phyloP scores from a whole-genome alignment of 805 yeast species.

The Metschnikowia gruessii region DNA sequence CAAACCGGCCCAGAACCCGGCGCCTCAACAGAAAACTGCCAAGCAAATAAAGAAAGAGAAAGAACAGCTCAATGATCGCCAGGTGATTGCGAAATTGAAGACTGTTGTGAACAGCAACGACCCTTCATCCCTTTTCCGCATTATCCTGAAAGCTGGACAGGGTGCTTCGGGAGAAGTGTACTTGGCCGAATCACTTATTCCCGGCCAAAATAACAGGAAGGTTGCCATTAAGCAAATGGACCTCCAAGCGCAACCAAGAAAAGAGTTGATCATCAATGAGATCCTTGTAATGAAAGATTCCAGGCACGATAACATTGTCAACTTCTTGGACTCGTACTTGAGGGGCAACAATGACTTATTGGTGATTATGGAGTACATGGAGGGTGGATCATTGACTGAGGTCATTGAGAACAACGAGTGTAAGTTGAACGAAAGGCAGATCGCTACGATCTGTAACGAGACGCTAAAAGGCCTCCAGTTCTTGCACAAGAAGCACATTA shows the following conservation, averaged over 20 bases:
- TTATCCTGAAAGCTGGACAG: conserved; percentile 87
- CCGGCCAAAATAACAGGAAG: conserved; percentile 47
- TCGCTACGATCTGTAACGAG: conserved; percentile 86
- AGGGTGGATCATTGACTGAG: conserved; percentile 96
- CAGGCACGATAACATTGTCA: conserved; percentile 91
- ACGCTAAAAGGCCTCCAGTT: conserved; percentile 89
- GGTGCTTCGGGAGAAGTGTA: conserved; percentile 98
- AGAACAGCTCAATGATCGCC: conserved; percentile 72
- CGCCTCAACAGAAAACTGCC: conserved; percentile 28
- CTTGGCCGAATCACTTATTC: conserved; percentile 63
- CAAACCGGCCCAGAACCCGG: conserved; percentile 3
- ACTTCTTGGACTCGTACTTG: conserved; percentile 86
- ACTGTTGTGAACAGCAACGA: conserved; percentile 80
- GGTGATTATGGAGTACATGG: conserved; percentile 99
- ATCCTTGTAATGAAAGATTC: conserved; percentile 95
- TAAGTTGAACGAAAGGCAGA: conserved; percentile 78
- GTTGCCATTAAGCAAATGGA: conserved; percentile 98
- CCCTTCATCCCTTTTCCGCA: conserved; percentile 78
- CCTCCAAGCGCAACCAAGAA: conserved; percentile 83
- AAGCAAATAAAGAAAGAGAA: conserved; percentile 41
- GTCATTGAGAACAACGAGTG: conserved; percentile 83
- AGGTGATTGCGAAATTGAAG: conserved; percentile 74
- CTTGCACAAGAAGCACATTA: conserved; percentile 86
- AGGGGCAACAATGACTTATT: conserved; percentile 79
- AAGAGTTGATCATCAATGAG: conserved; percentile 93